Percentiles rank a stretch among this genome's conserved stretches.
Conservation (phyloP, 2,329 filamentous ascomycete genomes). For the Calycina marina region DNA sequence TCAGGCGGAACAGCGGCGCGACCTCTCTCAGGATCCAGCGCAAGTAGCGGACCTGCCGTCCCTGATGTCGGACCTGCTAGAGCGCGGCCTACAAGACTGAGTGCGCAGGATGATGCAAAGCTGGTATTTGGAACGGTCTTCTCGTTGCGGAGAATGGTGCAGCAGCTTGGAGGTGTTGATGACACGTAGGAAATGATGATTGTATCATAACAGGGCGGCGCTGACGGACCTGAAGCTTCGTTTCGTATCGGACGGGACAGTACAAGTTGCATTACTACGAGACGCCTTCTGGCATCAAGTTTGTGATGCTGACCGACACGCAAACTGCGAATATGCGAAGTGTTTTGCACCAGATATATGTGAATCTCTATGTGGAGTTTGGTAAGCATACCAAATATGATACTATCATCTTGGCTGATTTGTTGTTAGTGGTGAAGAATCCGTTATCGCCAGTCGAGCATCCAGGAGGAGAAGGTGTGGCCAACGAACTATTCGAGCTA, state of each 20-base stretch:
- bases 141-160: slow-evolving; percentile 89
- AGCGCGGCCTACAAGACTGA: slow-evolving; percentile 19
- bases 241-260: slow-evolving; percentile 81
- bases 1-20: slow-evolving; percentile 29
- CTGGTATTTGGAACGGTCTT: slow-evolving; percentile 96
- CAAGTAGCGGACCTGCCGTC: slow-evolving; percentile 23
- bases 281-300: slow-evolving; percentile 87
- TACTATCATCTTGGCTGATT: slow-evolving; percentile 2
- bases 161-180: slow-evolving; percentile 84
- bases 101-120: slow-evolving; percentile 74
- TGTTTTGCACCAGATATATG: slow-evolving; percentile 94
- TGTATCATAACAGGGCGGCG: background rate
- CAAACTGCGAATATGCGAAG: slow-evolving; percentile 81
- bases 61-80: slow-evolving; percentile 20
- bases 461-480: slow-evolving; percentile 52
- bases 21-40: slow-evolving; percentile 32
- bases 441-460: slow-evolving; percentile 55
- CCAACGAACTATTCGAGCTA: slow-evolving; percentile 56
- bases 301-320: slow-evolving; percentile 91
- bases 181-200: slow-evolving; percentile 40
- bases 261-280: slow-evolving; percentile 99
- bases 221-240: slow-evolving; percentile 44
- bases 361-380: slow-evolving; percentile 95
- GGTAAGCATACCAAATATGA: slow-evolving; percentile 33
- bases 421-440: slow-evolving; percentile 49